A percentile compares a stretch with the other conserved stretches of the same genome.
phyloP scores from a whole-genome alignment of 148 eudicot genomes.

The Dysphania ambrosioides region DNA sequence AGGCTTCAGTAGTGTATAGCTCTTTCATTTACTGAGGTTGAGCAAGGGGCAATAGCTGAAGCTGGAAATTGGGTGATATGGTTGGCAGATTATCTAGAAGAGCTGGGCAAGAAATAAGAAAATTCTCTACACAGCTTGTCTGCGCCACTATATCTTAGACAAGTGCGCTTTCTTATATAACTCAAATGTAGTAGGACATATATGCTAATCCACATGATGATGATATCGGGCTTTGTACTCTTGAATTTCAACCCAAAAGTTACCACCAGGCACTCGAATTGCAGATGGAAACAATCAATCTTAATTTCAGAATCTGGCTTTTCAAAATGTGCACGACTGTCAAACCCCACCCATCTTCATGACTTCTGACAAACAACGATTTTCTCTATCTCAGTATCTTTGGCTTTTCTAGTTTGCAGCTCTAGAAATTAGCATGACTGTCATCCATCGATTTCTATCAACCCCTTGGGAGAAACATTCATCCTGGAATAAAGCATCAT shows the following conservation, averaged over 20 bases:
- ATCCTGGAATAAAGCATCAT: neutral
- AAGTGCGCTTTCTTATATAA: constrained; percentile 71
- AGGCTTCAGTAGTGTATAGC: no score
- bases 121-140: no score
- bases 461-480: neutral
- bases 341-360: no score
- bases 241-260: constrained; percentile 76
- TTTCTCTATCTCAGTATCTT: no score
- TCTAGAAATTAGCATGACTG: neutral
- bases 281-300: constrained; percentile 15
- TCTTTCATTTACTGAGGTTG: no score
- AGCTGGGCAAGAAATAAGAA: no score
- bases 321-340: neutral
- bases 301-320: neutral
- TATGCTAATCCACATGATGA: constrained; percentile 88
- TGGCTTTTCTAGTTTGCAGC: neutral
- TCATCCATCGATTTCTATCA: neutral
- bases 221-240: constrained; percentile 79
- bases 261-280: constrained; percentile 96
- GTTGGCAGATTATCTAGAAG: no score
- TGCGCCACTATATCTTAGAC: constrained; percentile 73
- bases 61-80: no score
- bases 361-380: neutral
- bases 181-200: constrained; percentile 78
- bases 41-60: no score